Evolutionary conservation across 805 yeast species (phyloP), one percentile per base, ranked within the genome.

Genomic region (Metschnikowia borealis): DNA sequence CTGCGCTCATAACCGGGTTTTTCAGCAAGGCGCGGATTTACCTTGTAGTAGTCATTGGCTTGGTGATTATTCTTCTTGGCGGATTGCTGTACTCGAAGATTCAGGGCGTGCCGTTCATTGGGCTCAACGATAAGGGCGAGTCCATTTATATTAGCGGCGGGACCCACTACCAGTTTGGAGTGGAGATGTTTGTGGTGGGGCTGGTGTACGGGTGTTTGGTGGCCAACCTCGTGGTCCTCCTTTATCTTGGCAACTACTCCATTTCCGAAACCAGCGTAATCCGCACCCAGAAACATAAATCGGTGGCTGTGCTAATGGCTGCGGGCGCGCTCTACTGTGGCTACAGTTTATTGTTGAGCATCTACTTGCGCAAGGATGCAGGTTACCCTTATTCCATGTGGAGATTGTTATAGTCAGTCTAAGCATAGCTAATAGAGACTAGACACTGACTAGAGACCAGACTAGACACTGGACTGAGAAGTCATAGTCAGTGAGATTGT

Each of bases 31-130:
- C 55, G 38, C 53, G 54, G 8, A 56, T 62, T 5, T 66, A 66
- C 53, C 55, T 53, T 31, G 48, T 58, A 17, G 20, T 57, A 1
- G 58, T 78, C 2, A 63, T 83, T 5, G 52, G 66, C 5, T 54
- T 71, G 1, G 74, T 82, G 13, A 61, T 79, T 38, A 51, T 75
- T 1, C 77, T 81, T 46, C 65, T 79, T 10, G 74, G 86, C 34
- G 95, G 95, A 0, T 79, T 79, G 56, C 83, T 80, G 67, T 87
- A 82, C 62, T 77, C 86, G 0, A 65, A 77, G 23, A 82, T 83
- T 47, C 73, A 83, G 56, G 74, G 75, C 1, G 80, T 83, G 1
- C 89, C 92, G 2, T 80, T 87, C 44, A 54, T 87, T 17, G 82
- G 84, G 1, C 71, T 69, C 48, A 70, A 77, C 58, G 80, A 75